Evolutionary conservation across 331 rosid genomes (phyloP).

Genomic region (Phaseolus coccineus): DNA sequence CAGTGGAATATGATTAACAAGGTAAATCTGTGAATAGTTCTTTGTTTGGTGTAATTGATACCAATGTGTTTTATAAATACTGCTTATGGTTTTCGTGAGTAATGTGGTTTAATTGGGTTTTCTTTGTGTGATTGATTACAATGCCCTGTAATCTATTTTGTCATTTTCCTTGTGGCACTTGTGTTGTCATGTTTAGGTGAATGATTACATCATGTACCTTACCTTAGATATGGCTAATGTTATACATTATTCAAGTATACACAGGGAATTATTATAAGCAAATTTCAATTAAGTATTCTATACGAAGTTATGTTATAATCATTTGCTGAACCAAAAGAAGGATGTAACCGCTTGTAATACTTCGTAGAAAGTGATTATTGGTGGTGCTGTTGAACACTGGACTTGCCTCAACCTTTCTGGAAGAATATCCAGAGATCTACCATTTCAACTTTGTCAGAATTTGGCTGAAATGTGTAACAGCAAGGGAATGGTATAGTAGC

Average conservation of each 20-base stretch:
- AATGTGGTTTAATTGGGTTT: neutral
- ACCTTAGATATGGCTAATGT: neutral
- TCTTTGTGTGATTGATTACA: neutral
- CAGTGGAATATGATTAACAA: conserved; percentile 90
- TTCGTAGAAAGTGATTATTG: conserved; percentile 75
- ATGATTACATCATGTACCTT: neutral
- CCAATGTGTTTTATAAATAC: no score
- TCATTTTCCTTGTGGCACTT: neutral
- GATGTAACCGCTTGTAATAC: neutral
- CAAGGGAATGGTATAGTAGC: conserved; percentile 57
- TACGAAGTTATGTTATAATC: neutral
- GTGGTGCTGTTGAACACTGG: conserved; percentile 68
- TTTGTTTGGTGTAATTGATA: no score
- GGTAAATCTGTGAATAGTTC: conserved; percentile 47
- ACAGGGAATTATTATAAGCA: neutral
- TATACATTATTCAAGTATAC: neutral
- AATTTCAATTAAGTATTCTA: neutral
- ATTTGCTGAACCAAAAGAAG: neutral
- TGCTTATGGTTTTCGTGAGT: neutral
- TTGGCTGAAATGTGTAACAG: conserved; percentile 61
- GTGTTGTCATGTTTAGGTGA: neutral
- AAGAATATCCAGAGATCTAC: neutral
- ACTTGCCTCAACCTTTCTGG: conserved; percentile 60
- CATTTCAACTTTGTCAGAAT: conserved; percentile 34
- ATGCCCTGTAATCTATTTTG: neutral